Percentiles rank a stretch among this genome's conserved stretches.
Evolutionary conservation across 352 stramenopile species (phyloP).

Genomic region (Phytopythium kandeliae): DNA sequence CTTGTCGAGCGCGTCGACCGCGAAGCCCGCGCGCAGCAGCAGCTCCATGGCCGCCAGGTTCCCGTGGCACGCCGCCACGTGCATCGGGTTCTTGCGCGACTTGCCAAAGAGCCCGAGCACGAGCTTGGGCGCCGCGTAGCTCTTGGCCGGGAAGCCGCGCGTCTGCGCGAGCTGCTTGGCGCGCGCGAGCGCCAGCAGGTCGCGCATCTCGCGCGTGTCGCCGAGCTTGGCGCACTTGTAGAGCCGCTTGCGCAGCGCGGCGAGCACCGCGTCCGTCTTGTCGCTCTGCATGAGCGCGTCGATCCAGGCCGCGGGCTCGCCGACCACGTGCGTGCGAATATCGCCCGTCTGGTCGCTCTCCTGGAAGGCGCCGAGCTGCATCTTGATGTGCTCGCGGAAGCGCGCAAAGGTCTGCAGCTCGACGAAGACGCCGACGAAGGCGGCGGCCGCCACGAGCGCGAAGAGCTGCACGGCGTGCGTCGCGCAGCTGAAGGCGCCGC

Average conservation of each 20-base stretch:
- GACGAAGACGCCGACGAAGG: slow-evolving; percentile 51
- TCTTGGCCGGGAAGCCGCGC: slow-evolving; percentile 46
- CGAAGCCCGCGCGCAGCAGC: slow-evolving; percentile 45
- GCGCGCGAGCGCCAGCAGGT: slow-evolving; percentile 38
- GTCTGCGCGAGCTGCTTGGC: slow-evolving; percentile 32
- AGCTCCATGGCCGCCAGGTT: slow-evolving; percentile 67
- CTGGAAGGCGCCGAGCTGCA: slow-evolving; percentile 81
- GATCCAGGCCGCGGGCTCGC: slow-evolving; percentile 13
- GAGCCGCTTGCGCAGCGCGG: slow-evolving; percentile 63
- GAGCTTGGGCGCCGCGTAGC: slow-evolving; percentile 52
- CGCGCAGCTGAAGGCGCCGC: slow-evolving; percentile 50
- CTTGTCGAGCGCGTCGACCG: slow-evolving; percentile 66
- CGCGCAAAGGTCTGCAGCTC: slow-evolving; percentile 76
- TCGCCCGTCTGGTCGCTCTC: slow-evolving; percentile 79
- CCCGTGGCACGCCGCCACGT: slow-evolving; percentile 68
- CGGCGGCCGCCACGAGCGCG: slow-evolving; percentile 33
- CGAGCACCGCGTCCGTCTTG: slow-evolving; percentile 38
- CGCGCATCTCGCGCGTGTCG: slow-evolving; percentile 55
- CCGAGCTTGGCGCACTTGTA: slow-evolving; percentile 65
- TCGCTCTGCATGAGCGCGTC: slow-evolving; percentile 45
- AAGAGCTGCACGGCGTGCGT: slow-evolving; percentile 38
- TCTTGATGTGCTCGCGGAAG: slow-evolving; percentile 83
- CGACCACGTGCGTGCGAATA: slow-evolving; percentile 61
- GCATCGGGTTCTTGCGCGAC: slow-evolving; percentile 76
- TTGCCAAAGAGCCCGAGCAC: slow-evolving; percentile 51